phyloP scores from a whole-genome alignment of 371 early-diverging fungal species.

The Batrachochytrium dendrobatidis region DNA sequence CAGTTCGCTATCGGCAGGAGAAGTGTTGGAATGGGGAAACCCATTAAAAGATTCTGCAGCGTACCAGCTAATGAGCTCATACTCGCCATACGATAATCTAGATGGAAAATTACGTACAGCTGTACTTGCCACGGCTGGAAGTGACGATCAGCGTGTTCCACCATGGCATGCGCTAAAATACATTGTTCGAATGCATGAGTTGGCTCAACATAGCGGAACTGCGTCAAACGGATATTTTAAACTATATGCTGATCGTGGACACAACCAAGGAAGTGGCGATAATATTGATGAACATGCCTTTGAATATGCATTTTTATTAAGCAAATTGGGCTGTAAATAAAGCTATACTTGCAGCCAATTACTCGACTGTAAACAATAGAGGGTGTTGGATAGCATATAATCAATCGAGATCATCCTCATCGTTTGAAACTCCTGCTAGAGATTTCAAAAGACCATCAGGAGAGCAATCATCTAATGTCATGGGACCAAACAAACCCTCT shows the following conservation, averaged over 20 bases:
- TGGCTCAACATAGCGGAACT: no score
- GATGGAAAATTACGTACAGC: constrained; percentile 36
- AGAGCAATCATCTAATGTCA: constrained; percentile 40
- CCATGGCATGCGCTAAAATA: constrained; percentile 39
- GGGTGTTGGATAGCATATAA: no score
- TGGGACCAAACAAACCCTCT: constrained; percentile 31
- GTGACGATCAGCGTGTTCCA: constrained; percentile 35
- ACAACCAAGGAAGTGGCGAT: background rate
- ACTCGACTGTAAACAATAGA: no score
- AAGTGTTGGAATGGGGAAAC: constrained; percentile 84
- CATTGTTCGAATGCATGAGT: constrained; percentile 36
- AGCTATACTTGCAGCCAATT: no score
- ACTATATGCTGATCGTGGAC: constrained; percentile 5
- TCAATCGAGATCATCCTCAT: no score
- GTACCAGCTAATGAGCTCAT: constrained; percentile 54
- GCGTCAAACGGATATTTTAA: background rate
- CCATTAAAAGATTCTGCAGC: constrained; percentile 44
- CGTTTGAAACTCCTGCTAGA: background rate
- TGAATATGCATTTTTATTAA: constrained; percentile 4
- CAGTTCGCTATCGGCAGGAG: constrained; percentile 69
- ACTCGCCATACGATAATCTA: constrained; percentile 79
- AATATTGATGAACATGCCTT: constrained; percentile 6
- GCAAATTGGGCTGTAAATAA: constrained; percentile 6
- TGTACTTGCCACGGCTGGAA: constrained; percentile 44
- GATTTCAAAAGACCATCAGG: constrained; percentile 9